Percentiles rank a stretch among this genome's conserved stretches.
Evolutionary conservation across 495 filamentous ascomycete genomes (phyloP).

Genomic region (Astrothelium subdiscretum): DNA sequence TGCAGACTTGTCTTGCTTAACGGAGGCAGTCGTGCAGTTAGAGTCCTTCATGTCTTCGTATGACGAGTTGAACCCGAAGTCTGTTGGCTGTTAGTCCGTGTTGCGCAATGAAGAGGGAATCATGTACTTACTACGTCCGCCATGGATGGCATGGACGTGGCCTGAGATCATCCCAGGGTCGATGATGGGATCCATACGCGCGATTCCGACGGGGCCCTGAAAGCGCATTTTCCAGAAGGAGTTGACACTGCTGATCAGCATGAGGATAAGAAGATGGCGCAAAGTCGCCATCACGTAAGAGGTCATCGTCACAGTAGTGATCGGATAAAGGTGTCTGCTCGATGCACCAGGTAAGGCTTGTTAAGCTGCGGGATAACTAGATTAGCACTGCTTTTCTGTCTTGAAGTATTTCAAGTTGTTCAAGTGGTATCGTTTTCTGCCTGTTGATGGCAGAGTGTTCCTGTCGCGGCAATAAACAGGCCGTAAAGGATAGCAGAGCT

Average conservation of each 20-base stretch:
- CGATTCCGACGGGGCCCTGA: conserved; percentile 36
- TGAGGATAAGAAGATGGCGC: conserved; percentile 6
- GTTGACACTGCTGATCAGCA: conserved; percentile 12
- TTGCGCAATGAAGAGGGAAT: background rate
- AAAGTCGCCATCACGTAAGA: background rate
- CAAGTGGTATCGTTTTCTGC: too few species aligned
- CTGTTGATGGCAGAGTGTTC: too few species aligned
- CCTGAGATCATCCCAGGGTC: conserved; percentile 41
- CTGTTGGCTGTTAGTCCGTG: conserved; percentile 10
- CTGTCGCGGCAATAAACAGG: too few species aligned
- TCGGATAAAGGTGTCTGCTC: background rate
- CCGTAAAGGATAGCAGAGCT: too few species aligned
- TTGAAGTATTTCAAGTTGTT: too few species aligned
- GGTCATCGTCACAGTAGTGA: background rate
- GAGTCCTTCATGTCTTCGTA: conserved; percentile 34
- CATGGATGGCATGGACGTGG: conserved; percentile 67
- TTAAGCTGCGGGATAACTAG: background rate
- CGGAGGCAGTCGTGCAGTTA: conserved; percentile 45
- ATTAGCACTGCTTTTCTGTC: background rate
- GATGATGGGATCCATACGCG: conserved; percentile 62
- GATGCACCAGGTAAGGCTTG: background rate
- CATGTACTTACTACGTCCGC: conserved; percentile 33
- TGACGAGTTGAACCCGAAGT: conserved; percentile 37
- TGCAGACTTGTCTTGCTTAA: conserved; percentile 48
- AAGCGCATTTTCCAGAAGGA: conserved; percentile 29